Base-by-base conservation (phyloP, 2,329 filamentous ascomycete genomes). In the Trichoderma sp. region DNA sequence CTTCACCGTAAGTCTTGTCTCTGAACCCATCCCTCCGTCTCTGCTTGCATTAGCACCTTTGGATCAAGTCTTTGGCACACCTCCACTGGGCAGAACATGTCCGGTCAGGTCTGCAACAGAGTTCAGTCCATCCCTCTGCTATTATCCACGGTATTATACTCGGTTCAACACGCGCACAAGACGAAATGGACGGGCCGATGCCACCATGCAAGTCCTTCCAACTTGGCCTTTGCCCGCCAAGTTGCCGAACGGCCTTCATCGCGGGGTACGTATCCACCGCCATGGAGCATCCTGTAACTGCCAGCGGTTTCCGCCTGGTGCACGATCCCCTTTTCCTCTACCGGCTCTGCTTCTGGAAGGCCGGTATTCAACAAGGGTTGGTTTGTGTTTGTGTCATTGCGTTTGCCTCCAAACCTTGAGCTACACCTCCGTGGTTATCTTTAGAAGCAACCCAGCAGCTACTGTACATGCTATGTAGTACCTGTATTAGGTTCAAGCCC, bases 281-380 rank as follows among this genome's bases (percentile, higher is more conserved):
- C 25, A 65, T 48, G 63, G 63, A 65, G 63, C 50, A 65, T 25
- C 57, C 63, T 65, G 63, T 65, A 56, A 65, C 63, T 57, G 63
- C 50, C 63, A 45, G 52, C 8, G 35, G 37, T 56, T 61, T 61
- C 57, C n/a, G 37, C n/a, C 58, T 17, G 32, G 60, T 39, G 34
- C 37, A 25, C 17, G 60, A 54, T 22, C 34, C 29, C 27, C 37
- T 56, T 65, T 42, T 42, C 19, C 45, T 32, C 17, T 10, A 13
- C 17, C n/a, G 2, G 13, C 52, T 17, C n/a, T 53, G 59, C 25
- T 63, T 52, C 59, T 54, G 37, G 34, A 32, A 52, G 22, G 15
- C 22, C 50, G 12, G 29, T 6, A 6, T 35, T 35, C 34, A 52
- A 17, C 22, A 52, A 52, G 48, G 48, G 25, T 27, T 48, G 10